phyloP scores from a whole-genome alignment of 2,329 filamentous ascomycete species.

The Aspergillus pseudoviridinutans region DNA sequence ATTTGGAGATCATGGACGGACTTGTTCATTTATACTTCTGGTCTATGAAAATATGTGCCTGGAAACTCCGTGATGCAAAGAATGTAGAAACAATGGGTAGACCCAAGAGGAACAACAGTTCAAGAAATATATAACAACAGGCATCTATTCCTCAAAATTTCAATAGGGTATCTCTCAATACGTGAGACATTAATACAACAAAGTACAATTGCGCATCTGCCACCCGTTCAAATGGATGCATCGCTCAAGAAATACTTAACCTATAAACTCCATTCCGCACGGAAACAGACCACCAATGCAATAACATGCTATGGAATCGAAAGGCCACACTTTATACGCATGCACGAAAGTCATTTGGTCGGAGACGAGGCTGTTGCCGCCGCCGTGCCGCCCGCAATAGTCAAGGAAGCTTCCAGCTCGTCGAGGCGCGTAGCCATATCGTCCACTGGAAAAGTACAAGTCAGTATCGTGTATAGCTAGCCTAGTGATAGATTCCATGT shows the following conservation, averaged over 20 bases:
- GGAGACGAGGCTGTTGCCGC: constrained; percentile 16
- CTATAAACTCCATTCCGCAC: constrained; percentile 3
- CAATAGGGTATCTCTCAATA: not conserved
- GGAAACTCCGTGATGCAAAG: not conserved
- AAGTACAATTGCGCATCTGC: not conserved
- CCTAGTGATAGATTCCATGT: not conserved
- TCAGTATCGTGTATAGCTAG: not conserved
- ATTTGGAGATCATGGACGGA: not conserved
- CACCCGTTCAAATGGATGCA: not conserved
- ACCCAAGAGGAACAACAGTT: not conserved
- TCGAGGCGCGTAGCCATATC: constrained; percentile 87
- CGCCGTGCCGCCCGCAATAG: constrained; percentile 47
- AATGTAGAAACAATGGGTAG: not conserved
- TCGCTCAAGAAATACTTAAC: not conserved
- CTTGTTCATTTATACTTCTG: not conserved
- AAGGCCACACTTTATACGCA: not conserved
- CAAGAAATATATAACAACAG: not conserved
- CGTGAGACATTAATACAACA: not conserved
- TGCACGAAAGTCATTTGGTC: constrained; percentile 7
- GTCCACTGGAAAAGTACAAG: constrained; percentile 61
- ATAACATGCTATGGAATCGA: not conserved
- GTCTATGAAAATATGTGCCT: not conserved
- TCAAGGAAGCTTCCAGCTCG: constrained; percentile 71
- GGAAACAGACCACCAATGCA: not conserved
- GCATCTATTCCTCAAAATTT: not conserved